These are phyloP conservation scores for Plectranthus barbatus DNA, from an alignment of 257 asterid species.

Conservation along the genomic window DNA sequence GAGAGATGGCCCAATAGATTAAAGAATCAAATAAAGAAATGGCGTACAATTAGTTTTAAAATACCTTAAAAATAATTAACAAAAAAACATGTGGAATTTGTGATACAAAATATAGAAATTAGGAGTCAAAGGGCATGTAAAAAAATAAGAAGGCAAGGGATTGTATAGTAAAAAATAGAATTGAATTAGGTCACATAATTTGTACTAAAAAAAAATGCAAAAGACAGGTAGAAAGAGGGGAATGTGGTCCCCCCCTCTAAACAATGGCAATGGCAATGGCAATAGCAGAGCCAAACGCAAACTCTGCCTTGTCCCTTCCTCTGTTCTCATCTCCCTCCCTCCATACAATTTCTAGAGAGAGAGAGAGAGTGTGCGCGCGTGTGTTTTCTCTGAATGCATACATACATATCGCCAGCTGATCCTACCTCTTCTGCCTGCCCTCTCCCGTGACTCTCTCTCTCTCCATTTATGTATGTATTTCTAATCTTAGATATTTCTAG, in stretches of 20 bases:
- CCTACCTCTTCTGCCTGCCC: conserved; percentile 30
- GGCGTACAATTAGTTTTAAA: no score
- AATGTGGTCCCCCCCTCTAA: conserved; percentile 23
- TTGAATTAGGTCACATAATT: not conserved
- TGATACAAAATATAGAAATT: not conserved
- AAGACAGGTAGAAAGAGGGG: not conserved
- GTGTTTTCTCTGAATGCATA: conserved; percentile 9
- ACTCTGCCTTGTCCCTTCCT: conserved; percentile 26
- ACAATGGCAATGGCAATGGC: conserved; percentile 21
- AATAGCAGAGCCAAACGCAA: no score
- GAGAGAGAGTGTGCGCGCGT: not conserved
- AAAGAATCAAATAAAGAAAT: no score
- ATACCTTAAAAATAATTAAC: no score
- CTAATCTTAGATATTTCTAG: conserved; percentile 23
- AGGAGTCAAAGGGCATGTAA: no score
- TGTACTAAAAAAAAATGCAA: not conserved
- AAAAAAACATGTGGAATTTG: no score
- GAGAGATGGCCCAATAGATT: no score
- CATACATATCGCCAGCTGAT: conserved; percentile 18
- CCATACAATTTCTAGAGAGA: conserved; percentile 1
- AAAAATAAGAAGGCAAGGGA: no score
- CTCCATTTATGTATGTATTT: not conserved
- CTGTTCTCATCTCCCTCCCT: conserved; percentile 29
- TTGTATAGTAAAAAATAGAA: not conserved
- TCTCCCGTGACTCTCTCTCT: conserved; percentile 49